A percentile compares a stretch with the other conserved stretches of the same genome.
phyloP scores from a whole-genome alignment of 768 basidiomycete genomes.

The Brasilioporus rufonigricans region DNA sequence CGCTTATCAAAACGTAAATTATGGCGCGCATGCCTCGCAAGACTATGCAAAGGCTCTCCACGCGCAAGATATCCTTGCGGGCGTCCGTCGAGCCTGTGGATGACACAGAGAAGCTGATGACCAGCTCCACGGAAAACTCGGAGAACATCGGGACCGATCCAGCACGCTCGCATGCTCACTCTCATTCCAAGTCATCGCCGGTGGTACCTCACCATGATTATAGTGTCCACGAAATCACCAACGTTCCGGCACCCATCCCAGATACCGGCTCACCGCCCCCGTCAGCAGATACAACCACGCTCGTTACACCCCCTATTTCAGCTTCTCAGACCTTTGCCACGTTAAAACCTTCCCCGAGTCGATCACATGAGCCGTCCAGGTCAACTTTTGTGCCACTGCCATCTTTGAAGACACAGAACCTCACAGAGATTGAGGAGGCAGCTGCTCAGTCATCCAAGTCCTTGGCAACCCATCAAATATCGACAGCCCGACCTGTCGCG shows the following conservation, averaged over 20 bases:
- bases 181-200: slow-evolving; percentile 12
- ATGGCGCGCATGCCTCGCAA: slow-evolving; percentile 21
- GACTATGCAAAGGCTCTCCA: neutral
- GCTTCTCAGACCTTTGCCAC: slow-evolving; percentile 26
- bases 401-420: slow-evolving; percentile 24
- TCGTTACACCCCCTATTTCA: slow-evolving; percentile 4
- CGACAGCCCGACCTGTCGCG: slow-evolving; percentile 3
- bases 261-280: slow-evolving; percentile 32
- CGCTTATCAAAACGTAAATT: slow-evolving; percentile 15
- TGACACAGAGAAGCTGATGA: slow-evolving; percentile 25
- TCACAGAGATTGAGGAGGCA: slow-evolving; percentile 21
- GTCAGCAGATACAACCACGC: slow-evolving; percentile 11
- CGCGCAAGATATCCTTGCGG: slow-evolving; percentile 12
- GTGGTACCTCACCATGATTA: slow-evolving; percentile 22
- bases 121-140: neutral
- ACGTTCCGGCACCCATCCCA: slow-evolving; percentile 31
- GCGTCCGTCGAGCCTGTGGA: slow-evolving; percentile 6
- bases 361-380: slow-evolving; percentile 12
- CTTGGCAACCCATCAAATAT: neutral
- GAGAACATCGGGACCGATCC: neutral
- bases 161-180: neutral
- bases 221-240: slow-evolving; percentile 26
- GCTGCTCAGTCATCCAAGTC: slow-evolving; percentile 11
- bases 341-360: slow-evolving; percentile 12
- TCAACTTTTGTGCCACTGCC: slow-evolving; percentile 30